Conservation (phyloP, 2,329 filamentous ascomycete genomes). For the Diaporthe sp. region DNA sequence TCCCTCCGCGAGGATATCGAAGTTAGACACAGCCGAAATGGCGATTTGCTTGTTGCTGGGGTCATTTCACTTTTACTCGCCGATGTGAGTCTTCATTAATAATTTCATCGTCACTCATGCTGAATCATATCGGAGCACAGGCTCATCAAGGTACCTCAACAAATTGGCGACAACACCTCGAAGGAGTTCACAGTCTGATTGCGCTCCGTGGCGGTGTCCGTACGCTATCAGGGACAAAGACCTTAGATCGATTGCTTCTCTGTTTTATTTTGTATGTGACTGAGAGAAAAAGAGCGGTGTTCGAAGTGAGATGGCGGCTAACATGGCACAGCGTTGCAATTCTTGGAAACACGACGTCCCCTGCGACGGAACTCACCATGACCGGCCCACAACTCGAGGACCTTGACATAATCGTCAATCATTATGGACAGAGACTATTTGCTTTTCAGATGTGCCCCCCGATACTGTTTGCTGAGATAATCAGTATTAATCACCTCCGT, state of each 20-base stretch:
- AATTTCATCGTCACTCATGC: neutral
- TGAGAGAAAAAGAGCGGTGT: no score
- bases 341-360: conserved; percentile 52
- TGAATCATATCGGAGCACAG: conserved; percentile 38
- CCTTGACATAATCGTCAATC: conserved; percentile 44
- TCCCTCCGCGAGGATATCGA: neutral
- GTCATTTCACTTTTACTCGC: neutral
- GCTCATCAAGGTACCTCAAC: conserved; percentile 47
- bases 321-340: conserved; percentile 45
- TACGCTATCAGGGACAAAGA: conserved; percentile 40
- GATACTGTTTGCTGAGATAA: conserved; percentile 49
- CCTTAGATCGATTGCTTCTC: conserved; percentile 41
- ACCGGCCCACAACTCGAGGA: conserved; percentile 44
- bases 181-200: conserved; percentile 49
- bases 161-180: conserved; percentile 52
- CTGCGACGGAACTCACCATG: conserved; percentile 48
- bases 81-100: conserved; percentile 21
- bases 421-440: conserved; percentile 40
- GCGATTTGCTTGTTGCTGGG: neutral
- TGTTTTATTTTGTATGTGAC: conserved; percentile 45
- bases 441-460: conserved; percentile 49
- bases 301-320: conserved; percentile 2
- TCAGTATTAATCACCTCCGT: conserved; percentile 53
- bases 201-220: conserved; percentile 49
- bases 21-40: neutral